phyloP scores from a whole-genome alignment of 768 basidiomycete genomes.

The Fistulinella prunicolor region DNA sequence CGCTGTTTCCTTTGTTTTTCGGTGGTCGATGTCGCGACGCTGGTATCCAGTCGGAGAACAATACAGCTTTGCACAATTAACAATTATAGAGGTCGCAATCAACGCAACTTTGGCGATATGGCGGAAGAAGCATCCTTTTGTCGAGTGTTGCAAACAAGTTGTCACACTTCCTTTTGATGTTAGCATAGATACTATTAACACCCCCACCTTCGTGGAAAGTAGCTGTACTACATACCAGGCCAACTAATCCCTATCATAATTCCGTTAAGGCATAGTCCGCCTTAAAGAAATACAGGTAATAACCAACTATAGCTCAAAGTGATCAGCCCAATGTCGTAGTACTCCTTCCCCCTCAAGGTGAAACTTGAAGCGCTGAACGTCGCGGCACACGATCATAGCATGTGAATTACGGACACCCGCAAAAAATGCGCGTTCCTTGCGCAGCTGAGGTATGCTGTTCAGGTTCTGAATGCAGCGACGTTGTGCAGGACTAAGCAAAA shows the following conservation, averaged over 20 bases:
- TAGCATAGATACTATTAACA: no score
- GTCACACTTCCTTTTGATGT: no score
- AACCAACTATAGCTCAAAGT: constrained; percentile 43
- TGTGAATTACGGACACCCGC: constrained; percentile 60
- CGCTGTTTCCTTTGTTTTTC: constrained; percentile 6
- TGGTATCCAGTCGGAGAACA: constrained; percentile 9
- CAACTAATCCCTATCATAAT: no score
- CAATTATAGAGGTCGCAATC: background rate
- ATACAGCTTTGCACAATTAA: constrained; percentile 8
- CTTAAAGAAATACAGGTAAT: background rate
- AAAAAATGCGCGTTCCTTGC: constrained; percentile 71
- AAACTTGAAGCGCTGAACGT: constrained; percentile 53
- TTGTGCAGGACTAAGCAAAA: constrained; percentile 56
- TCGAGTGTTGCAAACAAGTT: no score
- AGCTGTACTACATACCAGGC: no score
- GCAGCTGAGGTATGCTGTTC: constrained; percentile 63
- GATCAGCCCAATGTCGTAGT: constrained; percentile 67
- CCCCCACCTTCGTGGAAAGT: no score
- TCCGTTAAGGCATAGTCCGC: no score
- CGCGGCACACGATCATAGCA: constrained; percentile 67
- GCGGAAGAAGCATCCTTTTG: background rate
- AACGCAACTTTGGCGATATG: background rate
- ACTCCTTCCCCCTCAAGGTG: constrained; percentile 65
- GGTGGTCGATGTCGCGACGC: background rate
- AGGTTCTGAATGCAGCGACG: constrained; percentile 53